A percentile compares a stretch with the other conserved stretches of the same genome.
These are phyloP conservation scores for Aaosphaeria pasadenensis DNA, from an alignment of 2,329 filamentous ascomycete species.

Conservation along the genomic window DNA sequence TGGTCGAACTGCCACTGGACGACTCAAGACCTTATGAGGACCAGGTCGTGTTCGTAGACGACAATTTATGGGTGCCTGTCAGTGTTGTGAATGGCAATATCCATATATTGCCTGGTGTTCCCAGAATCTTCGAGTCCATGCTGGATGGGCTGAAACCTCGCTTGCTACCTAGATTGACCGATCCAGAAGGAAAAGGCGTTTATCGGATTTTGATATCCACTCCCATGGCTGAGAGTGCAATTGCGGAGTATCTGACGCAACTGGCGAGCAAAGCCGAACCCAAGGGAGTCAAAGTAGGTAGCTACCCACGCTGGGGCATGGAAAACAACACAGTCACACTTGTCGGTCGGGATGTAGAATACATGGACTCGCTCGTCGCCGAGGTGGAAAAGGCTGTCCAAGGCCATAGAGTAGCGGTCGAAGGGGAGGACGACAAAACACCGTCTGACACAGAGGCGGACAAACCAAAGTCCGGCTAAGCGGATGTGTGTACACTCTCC, in stretches of 20 bases:
- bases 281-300: slow-evolving; percentile 86
- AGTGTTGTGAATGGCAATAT: slow-evolving; percentile 88
- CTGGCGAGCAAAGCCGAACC: slow-evolving; percentile 70
- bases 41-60: slow-evolving; percentile 74
- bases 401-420: slow-evolving; percentile 65
- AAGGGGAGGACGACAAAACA: slow-evolving; percentile 57
- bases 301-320: slow-evolving; percentile 91
- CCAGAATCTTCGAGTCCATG: slow-evolving; percentile 75
- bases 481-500: neutral
- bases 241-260: slow-evolving; percentile 79
- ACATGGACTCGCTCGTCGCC: slow-evolving; percentile 71
- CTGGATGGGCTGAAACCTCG: slow-evolving; percentile 72
- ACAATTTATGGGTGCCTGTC: slow-evolving; percentile 89
- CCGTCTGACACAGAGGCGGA: slow-evolving; percentile 34
- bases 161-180: slow-evolving; percentile 67
- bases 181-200: slow-evolving; percentile 79
- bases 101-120: slow-evolving; percentile 89
- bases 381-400: slow-evolving; percentile 77
- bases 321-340: slow-evolving; percentile 85
- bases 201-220: slow-evolving; percentile 80
- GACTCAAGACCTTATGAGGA: slow-evolving; percentile 60
- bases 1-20: slow-evolving; percentile 84
- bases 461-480: slow-evolving; percentile 26
- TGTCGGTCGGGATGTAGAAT: slow-evolving; percentile 71
- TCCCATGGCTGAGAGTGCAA: slow-evolving; percentile 78